These are phyloP conservation scores for Cryptococcus sp. DNA, from an alignment of 1,284 basidiomycete genomes.

Conservation along the genomic window DNA sequence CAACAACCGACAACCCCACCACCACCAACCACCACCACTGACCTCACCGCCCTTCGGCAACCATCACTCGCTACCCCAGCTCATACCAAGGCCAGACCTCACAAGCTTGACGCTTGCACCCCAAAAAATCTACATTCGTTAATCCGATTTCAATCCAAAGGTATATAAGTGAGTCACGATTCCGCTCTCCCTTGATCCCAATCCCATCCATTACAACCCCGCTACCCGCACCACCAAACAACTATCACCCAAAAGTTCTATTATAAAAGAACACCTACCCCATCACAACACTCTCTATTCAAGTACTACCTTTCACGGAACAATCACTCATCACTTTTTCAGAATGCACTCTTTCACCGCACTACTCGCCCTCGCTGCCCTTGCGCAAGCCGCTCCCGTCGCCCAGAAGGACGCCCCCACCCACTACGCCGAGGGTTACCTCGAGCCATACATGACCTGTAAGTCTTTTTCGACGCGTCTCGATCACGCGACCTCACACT, in stretches of 20 bases:
- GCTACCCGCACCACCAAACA: not conserved
- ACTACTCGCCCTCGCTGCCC: conserved; percentile 54
- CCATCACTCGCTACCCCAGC: not conserved
- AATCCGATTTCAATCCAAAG: not conserved
- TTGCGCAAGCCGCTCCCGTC: conserved; percentile 53
- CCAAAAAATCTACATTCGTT: too few relatives aligned
- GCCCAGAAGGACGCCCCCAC: conserved; percentile 46
- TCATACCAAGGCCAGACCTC: not conserved
- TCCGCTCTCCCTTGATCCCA: conserved; percentile 3
- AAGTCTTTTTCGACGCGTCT: conserved; percentile 10
- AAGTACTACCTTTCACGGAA: conserved; percentile 1
- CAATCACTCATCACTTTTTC: conserved; percentile 9
- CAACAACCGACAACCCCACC: not conserved
- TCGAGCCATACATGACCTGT: conserved; percentile 57
- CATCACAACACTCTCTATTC: not conserved
- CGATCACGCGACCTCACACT: conserved; percentile 2
- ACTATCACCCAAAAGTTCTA: not conserved
- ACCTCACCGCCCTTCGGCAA: not conserved
- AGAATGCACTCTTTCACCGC: conserved; percentile 47
- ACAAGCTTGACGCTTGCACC: too few relatives aligned
- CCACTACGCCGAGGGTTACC: conserved; percentile 34
- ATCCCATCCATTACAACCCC: not conserved
- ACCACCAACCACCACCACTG: not conserved
- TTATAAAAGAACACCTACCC: conserved; percentile 1
- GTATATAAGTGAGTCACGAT: conserved; percentile 10